These are phyloP conservation scores for Peronospora farinosa DNA, from an alignment of 352 stramenopile genomes.

Conservation along the genomic window DNA sequence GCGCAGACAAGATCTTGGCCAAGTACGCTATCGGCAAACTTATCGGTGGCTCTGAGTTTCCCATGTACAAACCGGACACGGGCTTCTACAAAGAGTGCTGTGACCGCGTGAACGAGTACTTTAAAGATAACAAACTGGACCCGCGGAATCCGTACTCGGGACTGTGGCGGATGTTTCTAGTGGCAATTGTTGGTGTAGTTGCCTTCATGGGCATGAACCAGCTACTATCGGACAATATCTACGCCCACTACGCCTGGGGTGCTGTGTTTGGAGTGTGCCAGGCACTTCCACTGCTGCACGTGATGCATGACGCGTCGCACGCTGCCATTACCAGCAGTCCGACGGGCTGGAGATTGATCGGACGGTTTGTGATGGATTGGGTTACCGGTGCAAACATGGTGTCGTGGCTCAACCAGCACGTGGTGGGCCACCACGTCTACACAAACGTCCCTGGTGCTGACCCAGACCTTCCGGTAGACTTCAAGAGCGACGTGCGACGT, in stretches of 20 bases:
- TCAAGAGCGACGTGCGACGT: conserved; percentile 78
- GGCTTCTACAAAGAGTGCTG: conserved; percentile 89
- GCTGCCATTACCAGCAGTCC: conserved; percentile 81
- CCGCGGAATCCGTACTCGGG: conserved; percentile 72
- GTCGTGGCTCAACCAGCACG: conserved; percentile 94
- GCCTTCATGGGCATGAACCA: conserved; percentile 78
- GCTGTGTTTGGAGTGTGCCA: conserved; percentile 86
- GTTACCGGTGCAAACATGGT: conserved; percentile 88
- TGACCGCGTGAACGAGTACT: conserved; percentile 83
- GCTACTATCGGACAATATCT: conserved; percentile 43
- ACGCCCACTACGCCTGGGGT: conserved; percentile 63
- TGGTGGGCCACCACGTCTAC: conserved; percentile 93
- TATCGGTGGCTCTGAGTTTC: conserved; percentile 78
- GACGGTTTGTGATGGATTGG: conserved; percentile 85
- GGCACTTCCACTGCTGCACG: conserved; percentile 85
- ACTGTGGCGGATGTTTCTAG: conserved; percentile 83
- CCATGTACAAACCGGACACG: conserved; percentile 85
- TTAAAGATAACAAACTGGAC: conserved; percentile 86
- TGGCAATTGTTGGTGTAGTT: conserved; percentile 56
- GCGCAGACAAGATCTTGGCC: conserved; percentile 69
- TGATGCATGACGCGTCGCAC: conserved; percentile 92
- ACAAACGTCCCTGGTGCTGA: conserved; percentile 91
- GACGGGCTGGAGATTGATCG: conserved; percentile 66
- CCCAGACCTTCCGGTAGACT: conserved; percentile 89
- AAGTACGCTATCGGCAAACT: conserved; percentile 86